Percentiles rank a stretch among this genome's conserved stretches.
Evolutionary conservation across 2,329 filamentous ascomycete species (phyloP).

Genomic region (Pseudopyricularia javanii): DNA sequence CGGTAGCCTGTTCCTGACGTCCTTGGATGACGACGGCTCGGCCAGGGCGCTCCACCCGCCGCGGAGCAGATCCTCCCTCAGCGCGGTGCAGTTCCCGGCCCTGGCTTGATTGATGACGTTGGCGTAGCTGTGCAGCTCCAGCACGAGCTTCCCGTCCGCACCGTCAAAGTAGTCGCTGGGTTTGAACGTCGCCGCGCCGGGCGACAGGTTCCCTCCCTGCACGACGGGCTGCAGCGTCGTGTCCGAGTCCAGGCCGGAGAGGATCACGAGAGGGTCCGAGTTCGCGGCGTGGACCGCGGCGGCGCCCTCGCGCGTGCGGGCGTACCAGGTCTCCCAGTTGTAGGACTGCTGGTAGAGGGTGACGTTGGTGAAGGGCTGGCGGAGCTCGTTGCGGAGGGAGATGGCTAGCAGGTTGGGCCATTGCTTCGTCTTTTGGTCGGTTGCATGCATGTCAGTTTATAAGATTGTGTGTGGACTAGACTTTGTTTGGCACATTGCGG

Average conservation of each 20-base stretch:
- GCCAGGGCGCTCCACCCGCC: constrained; percentile 28
- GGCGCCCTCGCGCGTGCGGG: constrained; percentile 26
- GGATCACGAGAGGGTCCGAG: constrained; percentile 31
- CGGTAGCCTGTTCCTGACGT: not conserved
- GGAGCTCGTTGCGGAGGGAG: constrained; percentile 30
- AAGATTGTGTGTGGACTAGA: not conserved
- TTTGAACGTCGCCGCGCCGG: constrained; percentile 23
- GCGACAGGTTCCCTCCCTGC: constrained; percentile 25
- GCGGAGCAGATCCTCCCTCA: constrained; percentile 25
- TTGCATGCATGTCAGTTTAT: not conserved
- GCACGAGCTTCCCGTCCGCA: constrained; percentile 28
- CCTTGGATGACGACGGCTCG: constrained; percentile 14
- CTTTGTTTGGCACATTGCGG: not conserved
- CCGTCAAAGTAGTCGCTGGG: constrained; percentile 24
- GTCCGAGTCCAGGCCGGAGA: constrained; percentile 37
- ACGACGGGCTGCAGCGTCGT: constrained; percentile 29
- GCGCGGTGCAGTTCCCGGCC: constrained; percentile 20
- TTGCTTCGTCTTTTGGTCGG: constrained; percentile 10
- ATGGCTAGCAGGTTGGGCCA: constrained; percentile 28
- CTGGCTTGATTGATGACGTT: constrained; percentile 13
- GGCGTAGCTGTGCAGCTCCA: constrained; percentile 38
- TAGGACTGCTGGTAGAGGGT: constrained; percentile 19
- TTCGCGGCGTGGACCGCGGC: constrained; percentile 30
- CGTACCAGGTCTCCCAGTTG: constrained; percentile 35
- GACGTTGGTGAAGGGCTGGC: constrained; percentile 15